Evolutionary conservation across 176 grass and related monocot species (phyloP).

Genomic region (Musa schizocarpa): DNA sequence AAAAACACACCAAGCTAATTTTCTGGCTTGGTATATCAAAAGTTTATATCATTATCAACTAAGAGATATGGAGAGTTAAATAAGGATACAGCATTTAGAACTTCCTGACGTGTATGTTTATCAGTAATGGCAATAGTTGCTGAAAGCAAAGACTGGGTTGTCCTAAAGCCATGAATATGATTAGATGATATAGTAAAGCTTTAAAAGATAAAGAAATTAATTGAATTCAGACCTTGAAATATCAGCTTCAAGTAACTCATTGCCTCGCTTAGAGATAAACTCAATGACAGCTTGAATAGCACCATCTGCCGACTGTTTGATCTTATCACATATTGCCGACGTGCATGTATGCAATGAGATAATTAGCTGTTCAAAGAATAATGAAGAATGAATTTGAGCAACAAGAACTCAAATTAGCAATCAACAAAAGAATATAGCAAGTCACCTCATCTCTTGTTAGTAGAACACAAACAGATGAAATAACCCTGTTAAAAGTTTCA

Average conservation of each 20-base stretch:
- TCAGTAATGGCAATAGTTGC: constrained; percentile 64
- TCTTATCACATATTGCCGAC: constrained; percentile 71
- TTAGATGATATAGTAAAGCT: constrained; percentile 16
- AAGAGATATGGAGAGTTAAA: constrained; percentile 5
- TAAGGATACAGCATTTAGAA: constrained; percentile 86
- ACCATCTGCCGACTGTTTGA: constrained; percentile 95
- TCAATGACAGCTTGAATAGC: constrained; percentile 84
- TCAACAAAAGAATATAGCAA: constrained; percentile 6
- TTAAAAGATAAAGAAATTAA: not conserved
- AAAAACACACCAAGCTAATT: not conserved
- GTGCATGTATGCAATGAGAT: constrained; percentile 75
- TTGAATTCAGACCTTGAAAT: constrained; percentile 52
- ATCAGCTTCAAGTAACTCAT: constrained; percentile 79
- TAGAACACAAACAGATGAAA: constrained; percentile 74
- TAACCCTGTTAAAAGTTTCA: constrained; percentile 75
- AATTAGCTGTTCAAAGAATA: constrained; percentile 52
- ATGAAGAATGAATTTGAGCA: constrained; percentile 11
- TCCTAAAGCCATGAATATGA: constrained; percentile 33
- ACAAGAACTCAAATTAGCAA: constrained; percentile 9
- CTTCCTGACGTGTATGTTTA: constrained; percentile 72
- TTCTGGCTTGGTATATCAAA: constrained; percentile 3
- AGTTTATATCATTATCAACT: not conserved
- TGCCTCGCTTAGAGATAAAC: constrained; percentile 82
- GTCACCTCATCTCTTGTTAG: constrained; percentile 91
- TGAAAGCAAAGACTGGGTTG: constrained; percentile 77